Evolutionary conservation across 176 grass and related monocot genomes (phyloP).

Genomic region (Eragrostis curvula): DNA sequence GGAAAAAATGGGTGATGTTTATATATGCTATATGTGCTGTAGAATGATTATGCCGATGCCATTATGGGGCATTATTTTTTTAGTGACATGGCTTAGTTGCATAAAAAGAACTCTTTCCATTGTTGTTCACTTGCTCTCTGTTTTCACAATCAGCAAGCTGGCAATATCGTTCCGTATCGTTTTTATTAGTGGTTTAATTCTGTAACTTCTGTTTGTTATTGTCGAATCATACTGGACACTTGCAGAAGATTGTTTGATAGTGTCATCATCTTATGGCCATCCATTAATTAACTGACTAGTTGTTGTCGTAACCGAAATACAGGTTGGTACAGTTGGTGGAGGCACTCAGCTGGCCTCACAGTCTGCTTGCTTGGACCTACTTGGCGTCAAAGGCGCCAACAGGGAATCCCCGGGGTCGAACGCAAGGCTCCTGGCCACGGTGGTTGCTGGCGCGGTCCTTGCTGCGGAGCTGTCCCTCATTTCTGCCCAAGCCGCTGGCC

Average conservation of each 20-base stretch:
- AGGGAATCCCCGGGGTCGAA: slow-evolving; percentile 82
- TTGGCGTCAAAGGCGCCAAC: slow-evolving; percentile 84
- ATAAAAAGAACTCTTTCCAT: background rate
- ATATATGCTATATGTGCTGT: background rate
- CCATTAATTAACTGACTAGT: slow-evolving; percentile 33
- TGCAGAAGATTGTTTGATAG: slow-evolving; percentile 30
- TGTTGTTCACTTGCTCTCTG: slow-evolving; percentile 16
- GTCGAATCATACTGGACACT: background rate
- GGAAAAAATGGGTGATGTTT: background rate
- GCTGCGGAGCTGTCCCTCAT: slow-evolving; percentile 92
- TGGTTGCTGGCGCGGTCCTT: slow-evolving; percentile 84
- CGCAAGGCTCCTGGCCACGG: slow-evolving; percentile 70
- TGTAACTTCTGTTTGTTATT: slow-evolving; percentile 25
- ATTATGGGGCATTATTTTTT: slow-evolving; percentile 3
- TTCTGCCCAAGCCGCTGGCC: slow-evolving; percentile 86
- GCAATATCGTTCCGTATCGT: background rate
- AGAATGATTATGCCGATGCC: background rate
- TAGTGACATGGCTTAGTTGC: background rate
- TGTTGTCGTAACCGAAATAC: slow-evolving; percentile 39
- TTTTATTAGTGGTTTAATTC: slow-evolving; percentile 38
- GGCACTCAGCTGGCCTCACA: slow-evolving; percentile 93
- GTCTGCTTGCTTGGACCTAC: slow-evolving; percentile 83
- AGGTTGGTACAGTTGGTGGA: slow-evolving; percentile 96
- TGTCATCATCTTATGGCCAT: slow-evolving; percentile 29
- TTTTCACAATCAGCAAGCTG: slow-evolving; percentile 34